phyloP scores from a whole-genome alignment of 2,329 filamentous ascomycete species.

The Furcasterigmium sp. region DNA sequence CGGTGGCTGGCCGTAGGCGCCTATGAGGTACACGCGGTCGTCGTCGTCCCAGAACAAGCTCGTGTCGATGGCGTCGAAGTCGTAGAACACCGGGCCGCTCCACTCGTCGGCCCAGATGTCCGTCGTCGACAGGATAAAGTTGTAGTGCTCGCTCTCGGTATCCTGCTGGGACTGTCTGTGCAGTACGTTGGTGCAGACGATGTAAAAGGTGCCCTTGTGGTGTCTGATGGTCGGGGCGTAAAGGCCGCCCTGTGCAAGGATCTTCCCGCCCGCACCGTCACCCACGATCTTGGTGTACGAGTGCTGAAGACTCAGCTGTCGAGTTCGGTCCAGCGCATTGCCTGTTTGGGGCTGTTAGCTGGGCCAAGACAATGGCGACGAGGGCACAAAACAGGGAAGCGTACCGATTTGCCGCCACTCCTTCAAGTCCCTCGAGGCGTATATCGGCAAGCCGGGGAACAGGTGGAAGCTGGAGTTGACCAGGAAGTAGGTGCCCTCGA shows the following conservation, averaged over 20 bases:
- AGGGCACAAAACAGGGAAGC: background rate
- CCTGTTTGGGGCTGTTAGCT: background rate
- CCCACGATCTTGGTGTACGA: constrained; percentile 1
- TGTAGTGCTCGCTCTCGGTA: constrained; percentile 4
- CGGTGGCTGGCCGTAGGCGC: background rate
- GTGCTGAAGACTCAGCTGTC: background rate
- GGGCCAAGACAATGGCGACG: background rate
- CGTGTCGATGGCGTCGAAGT: constrained; percentile 37
- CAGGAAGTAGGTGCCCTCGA: constrained; percentile 21
- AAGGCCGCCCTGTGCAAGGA: constrained; percentile 8
- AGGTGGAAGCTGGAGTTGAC: constrained; percentile 57
- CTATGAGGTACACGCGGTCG: constrained; percentile 22
- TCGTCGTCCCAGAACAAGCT: constrained; percentile 39
- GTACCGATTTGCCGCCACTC: constrained; percentile 21
- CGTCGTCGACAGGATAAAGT: constrained; percentile 14
- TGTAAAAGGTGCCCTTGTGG: constrained; percentile 17
- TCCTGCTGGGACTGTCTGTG: background rate
- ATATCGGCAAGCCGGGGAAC: constrained; percentile 46
- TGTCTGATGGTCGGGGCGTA: constrained; percentile 18
- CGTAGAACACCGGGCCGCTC: constrained; percentile 25
- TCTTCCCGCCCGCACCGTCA: background rate
- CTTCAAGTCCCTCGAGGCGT: constrained; percentile 24
- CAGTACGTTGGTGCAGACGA: constrained; percentile 17
- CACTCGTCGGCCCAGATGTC: constrained; percentile 17
- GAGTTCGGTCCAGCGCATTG: constrained; percentile 2